Percentiles rank a stretch among this genome's conserved stretches.
phyloP scores from a whole-genome alignment of 768 basidiomycete genomes.

The Psilocybe azurescens region DNA sequence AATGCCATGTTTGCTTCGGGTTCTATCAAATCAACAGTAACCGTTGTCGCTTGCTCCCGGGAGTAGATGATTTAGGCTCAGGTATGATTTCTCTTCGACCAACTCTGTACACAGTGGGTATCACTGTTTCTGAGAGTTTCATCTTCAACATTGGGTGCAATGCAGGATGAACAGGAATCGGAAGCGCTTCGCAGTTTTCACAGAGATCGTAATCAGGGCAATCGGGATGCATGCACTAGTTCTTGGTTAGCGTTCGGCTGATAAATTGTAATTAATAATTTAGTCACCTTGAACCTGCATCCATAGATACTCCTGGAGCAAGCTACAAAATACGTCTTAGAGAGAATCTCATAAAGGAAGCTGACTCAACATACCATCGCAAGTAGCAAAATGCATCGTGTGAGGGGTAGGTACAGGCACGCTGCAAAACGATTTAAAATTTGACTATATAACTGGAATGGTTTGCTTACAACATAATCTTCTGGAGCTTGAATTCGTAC shows the following conservation, averaged over 20 bases:
- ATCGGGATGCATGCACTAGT: constrained; percentile 76
- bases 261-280: constrained; percentile 7
- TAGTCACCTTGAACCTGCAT: constrained; percentile 71
- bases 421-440: constrained; percentile 24
- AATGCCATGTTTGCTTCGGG: neutral
- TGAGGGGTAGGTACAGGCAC: constrained; percentile 19
- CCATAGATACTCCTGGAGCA: constrained; percentile 64
- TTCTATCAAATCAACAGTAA: neutral
- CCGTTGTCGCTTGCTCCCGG: neutral
- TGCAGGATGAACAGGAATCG: constrained; percentile 74
- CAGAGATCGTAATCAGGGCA: constrained; percentile 89
- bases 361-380: constrained; percentile 47
- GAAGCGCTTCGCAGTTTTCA: constrained; percentile 76
- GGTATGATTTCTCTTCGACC: constrained; percentile 31
- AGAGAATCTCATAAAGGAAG: neutral
- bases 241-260: constrained; percentile 1
- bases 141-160: constrained; percentile 82
- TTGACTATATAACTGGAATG: neutral
- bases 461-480: constrained; percentile 59
- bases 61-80: neutral
- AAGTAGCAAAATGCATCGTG: constrained; percentile 59
- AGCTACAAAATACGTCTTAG: constrained; percentile 24
- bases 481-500: constrained; percentile 59
- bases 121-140: constrained; percentile 50
- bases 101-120: constrained; percentile 39